Conservation (phyloP, 108 stramenopile genomes). For the Licmophora abbreviata region DNA sequence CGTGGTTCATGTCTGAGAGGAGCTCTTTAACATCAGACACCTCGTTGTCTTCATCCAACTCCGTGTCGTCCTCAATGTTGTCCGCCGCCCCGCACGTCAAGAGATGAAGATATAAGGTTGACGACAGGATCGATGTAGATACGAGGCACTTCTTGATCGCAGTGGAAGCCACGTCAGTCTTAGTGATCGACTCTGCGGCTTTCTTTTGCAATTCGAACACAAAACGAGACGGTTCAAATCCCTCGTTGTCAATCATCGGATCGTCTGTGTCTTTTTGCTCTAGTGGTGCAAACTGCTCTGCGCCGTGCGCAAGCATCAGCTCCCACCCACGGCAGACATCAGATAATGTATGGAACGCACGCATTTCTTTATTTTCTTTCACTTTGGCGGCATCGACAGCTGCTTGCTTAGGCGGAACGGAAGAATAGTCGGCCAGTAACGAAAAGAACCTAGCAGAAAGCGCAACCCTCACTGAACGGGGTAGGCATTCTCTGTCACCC, state of each 20-base stretch:
- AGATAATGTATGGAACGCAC: constrained; percentile 19
- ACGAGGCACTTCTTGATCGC: constrained; percentile 39
- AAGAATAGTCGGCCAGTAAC: constrained; percentile 41
- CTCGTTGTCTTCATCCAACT: constrained; percentile 55
- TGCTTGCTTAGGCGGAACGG: constrained; percentile 11
- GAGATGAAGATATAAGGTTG: constrained; percentile 44
- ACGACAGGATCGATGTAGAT: constrained; percentile 23
- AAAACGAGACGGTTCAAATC: constrained; percentile 13
- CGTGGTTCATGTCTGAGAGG: constrained; percentile 44
- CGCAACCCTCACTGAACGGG: constrained; percentile 35
- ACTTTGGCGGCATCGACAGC: constrained; percentile 7
- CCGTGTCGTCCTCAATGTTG: constrained; percentile 23
- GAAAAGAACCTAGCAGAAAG: constrained; percentile 69
- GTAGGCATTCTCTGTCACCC: constrained; percentile 4
- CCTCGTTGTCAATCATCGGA: constrained; percentile 6
- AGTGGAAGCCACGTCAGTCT: constrained; percentile 6
- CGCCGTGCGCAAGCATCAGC: constrained; percentile 37
- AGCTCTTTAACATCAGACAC: constrained; percentile 44
- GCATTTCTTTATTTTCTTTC: constrained; percentile 25
- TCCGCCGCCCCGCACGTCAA: constrained; percentile 35
- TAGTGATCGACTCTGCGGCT: constrained; percentile 10
- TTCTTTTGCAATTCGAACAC: constrained; percentile 25
- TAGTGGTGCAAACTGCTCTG: constrained; percentile 21
- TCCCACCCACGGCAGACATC: constrained; percentile 30
- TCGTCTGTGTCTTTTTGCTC: too few species aligned